These are phyloP conservation scores for Diplodia sapinea DNA, from an alignment of 2,329 filamentous ascomycete genomes.

Conservation along the genomic window DNA sequence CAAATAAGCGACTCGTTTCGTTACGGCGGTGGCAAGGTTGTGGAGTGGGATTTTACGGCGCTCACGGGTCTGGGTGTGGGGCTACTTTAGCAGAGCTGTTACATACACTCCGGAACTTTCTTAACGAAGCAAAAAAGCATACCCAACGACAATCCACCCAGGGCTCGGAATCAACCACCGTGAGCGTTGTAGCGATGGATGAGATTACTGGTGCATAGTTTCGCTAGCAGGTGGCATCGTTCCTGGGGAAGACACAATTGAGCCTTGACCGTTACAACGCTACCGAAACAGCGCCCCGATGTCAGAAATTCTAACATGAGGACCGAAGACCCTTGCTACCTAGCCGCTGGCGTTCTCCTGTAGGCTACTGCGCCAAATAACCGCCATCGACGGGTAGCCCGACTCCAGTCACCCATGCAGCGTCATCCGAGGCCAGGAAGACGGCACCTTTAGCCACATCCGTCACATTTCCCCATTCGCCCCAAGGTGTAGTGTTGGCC, in stretches of 20 bases:
- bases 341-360: not conserved
- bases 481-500: slow-evolving; percentile 39
- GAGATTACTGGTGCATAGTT: slow-evolving; percentile 19
- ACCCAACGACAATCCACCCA: slow-evolving; percentile 20
- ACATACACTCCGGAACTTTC: slow-evolving; percentile 30
- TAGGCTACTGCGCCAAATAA: slow-evolving; percentile 36
- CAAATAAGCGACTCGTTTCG: slow-evolving; percentile 71
- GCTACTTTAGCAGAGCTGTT: slow-evolving; percentile 31
- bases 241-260: slow-evolving; percentile 17
- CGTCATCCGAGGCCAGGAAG: slow-evolving; percentile 54
- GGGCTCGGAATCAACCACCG: slow-evolving; percentile 12
- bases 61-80: slow-evolving; percentile 26
- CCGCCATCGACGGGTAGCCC: slow-evolving; percentile 53
- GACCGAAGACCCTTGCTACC: not conserved
- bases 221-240: slow-evolving; percentile 11
- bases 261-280: slow-evolving; percentile 10
- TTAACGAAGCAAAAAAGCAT: slow-evolving; percentile 30
- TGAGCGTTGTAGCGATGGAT: slow-evolving; percentile 13
- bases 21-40: slow-evolving; percentile 38
- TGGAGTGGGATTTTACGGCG: slow-evolving; percentile 34
- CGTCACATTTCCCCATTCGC: slow-evolving; percentile 37
- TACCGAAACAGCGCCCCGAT: not conserved
- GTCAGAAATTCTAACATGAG: not conserved
- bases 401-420: slow-evolving; percentile 51
- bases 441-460: slow-evolving; percentile 46